Conservation (phyloP, 352 stramenopile genomes). For the Globisporangium solare region DNA sequence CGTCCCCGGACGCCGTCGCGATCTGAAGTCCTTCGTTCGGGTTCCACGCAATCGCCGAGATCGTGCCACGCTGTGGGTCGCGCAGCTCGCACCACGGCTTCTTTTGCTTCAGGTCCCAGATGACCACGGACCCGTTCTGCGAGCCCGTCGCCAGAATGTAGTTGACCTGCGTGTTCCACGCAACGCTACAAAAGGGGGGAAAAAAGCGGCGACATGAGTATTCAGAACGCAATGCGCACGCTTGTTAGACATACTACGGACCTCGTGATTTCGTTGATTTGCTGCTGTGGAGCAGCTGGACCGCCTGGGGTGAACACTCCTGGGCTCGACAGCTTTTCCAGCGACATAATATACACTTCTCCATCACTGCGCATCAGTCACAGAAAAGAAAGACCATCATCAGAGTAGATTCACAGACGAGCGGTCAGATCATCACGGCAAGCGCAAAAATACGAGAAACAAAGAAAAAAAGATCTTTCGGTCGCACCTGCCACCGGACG, state of each 20-base stretch:
- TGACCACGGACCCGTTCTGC: conserved; percentile 91
- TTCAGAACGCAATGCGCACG: background rate
- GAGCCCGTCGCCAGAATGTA: conserved; percentile 97
- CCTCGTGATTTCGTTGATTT: conserved; percentile 84
- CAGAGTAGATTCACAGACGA: background rate
- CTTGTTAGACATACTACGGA: conserved; percentile 9
- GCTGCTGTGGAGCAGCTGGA: conserved; percentile 48
- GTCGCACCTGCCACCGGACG: conserved; percentile 79
- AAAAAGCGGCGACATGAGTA: background rate
- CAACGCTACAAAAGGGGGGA: conserved; percentile 45
- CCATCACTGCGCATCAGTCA: conserved; percentile 57
- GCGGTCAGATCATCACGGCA: background rate
- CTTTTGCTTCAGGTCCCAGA: conserved; percentile 98
- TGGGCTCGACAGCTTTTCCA: conserved; percentile 88
- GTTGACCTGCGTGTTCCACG: conserved; percentile 98
- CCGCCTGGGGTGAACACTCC: conserved; percentile 88
- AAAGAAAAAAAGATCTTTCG: background rate
- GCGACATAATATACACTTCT: conserved; percentile 94
- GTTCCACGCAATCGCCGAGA: conserved; percentile 97
- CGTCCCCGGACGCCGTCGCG: conserved; percentile 93
- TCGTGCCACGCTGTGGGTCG: conserved; percentile 78
- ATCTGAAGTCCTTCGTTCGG: conserved; percentile 97
- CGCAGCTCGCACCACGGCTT: conserved; percentile 98
- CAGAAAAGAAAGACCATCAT: background rate
- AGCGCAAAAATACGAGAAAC: background rate